Conservation (phyloP, 805 yeast species). For the Pichia membranifaciens region DNA sequence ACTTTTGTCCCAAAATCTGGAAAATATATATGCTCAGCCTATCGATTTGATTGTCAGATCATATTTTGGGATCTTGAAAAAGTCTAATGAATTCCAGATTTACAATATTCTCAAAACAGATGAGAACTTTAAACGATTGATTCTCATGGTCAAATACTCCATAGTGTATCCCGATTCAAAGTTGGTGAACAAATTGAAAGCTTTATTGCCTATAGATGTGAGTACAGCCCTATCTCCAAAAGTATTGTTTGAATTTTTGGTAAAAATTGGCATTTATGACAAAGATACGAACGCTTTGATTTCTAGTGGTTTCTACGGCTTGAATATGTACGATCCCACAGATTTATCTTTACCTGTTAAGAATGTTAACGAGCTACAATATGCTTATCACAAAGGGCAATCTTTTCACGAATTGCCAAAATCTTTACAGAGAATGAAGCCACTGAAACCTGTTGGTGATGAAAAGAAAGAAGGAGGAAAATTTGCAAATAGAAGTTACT, state of each 20-base stretch:
- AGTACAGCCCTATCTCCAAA: constrained; percentile 6
- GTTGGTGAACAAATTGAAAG: constrained; percentile 16
- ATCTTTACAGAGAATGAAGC: constrained; percentile 5
- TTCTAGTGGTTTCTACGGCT: constrained; percentile 25
- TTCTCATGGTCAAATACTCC: constrained; percentile 26
- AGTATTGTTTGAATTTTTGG: constrained; percentile 16
- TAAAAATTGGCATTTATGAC: constrained; percentile 15
- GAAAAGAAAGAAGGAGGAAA: not conserved
- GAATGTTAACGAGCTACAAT: constrained; percentile 8
- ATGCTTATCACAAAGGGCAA: constrained; percentile 2
- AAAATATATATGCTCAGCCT: constrained; percentile 15
- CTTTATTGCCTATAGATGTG: constrained; percentile 10
- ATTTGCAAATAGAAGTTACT: constrained; percentile 5
- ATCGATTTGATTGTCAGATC: constrained; percentile 8
- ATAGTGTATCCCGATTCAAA: constrained; percentile 30
- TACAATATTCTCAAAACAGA: constrained; percentile 16
- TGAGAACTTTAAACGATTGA: constrained; percentile 17
- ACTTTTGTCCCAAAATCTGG: constrained; percentile 18
- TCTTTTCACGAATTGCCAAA: constrained; percentile 4
- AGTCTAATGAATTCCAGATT: constrained; percentile 15
- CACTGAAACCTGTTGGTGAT: not conserved
- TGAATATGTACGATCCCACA: constrained; percentile 1
- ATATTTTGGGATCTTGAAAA: constrained; percentile 17
- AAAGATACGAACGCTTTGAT: constrained; percentile 22
- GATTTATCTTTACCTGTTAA: constrained; percentile 5